Evolutionary conservation across 78 protist species (phyloP), one percentile per base, ranked within the genome.

Genomic region (Blattamonas nauphoetae): DNA sequence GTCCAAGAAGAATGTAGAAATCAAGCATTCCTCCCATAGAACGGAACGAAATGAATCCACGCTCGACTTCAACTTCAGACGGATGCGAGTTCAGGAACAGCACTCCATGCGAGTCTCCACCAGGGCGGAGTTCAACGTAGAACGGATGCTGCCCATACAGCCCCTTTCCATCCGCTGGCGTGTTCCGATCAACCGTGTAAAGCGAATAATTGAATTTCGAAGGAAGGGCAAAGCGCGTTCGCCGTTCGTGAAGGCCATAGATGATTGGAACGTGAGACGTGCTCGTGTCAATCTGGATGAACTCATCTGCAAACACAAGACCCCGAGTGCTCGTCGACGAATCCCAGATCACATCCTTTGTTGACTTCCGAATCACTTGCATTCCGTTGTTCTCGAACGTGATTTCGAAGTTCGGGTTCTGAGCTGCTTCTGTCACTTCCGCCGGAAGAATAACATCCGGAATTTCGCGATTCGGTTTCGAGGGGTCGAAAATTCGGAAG

Each of bases 111-210:
- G 94, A 90, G 55, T 45, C 45, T 33, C 94, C 94, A 35, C 3
- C 1, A 21, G 43, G 11, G 38, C 88, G 81, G 35, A 88, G 44
- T 44, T 91, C 78, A 44, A 92, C 36, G 87, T 92, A 90, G 86
- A 91, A 92, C 42, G 95, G 95, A 88, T 93, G 95, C 41, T 90
- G 63, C 42, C 95, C 95, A 81, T 93, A 93, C n/a, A 90, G 42
- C 84, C 91, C 90, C n/a, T n/a, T n/a, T 41, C 34, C 45, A 5
- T n/a, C 77, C 85, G 1, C 42, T 1, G 80, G 77, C 29, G 33
- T 71, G 55, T 33, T 45, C 3, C 29, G 4, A 3, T 86, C 92
- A 21, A 4, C 1, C 32, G 42, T 86, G 45, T 45, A 82, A 21
- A 90, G 0, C 45, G 92, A 55, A 86, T 86, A 86, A 45, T 34